phyloP scores from a whole-genome alignment of 805 yeast genomes.

The Candida sonorensis region DNA sequence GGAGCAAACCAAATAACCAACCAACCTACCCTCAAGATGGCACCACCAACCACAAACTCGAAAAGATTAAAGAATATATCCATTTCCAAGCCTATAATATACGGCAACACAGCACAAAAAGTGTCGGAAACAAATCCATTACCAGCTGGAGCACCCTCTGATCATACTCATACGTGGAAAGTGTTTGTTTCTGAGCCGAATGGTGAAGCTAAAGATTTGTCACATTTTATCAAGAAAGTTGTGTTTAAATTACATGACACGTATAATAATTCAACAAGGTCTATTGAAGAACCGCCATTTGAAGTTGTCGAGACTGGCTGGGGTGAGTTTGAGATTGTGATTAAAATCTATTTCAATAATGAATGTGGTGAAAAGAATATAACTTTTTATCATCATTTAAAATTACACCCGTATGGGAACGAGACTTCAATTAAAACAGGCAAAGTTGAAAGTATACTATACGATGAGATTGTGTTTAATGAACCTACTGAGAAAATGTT shows the following conservation, averaged over 20 bases:
- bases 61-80: slow-evolving; percentile 43
- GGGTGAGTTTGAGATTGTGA: slow-evolving; percentile 96
- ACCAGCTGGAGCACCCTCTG: slow-evolving; percentile 63
- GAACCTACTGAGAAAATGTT: slow-evolving; percentile 93
- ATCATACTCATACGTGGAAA: slow-evolving; percentile 96
- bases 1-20: neutral
- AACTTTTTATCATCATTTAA: slow-evolving; percentile 80
- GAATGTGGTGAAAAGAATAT: slow-evolving; percentile 86
- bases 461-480: slow-evolving; percentile 88
- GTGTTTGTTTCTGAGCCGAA: slow-evolving; percentile 70
- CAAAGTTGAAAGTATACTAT: slow-evolving; percentile 53
- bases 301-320: slow-evolving; percentile 97
- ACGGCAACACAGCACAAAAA: slow-evolving; percentile 76
- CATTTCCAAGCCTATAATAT: slow-evolving; percentile 69
- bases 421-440: slow-evolving; percentile 15
- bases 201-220: slow-evolving; percentile 55
- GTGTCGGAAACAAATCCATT: slow-evolving; percentile 42
- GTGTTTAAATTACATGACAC: slow-evolving; percentile 95
- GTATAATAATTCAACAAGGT: slow-evolving; percentile 77
- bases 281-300: slow-evolving; percentile 85
- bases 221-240: slow-evolving; percentile 79
- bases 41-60: slow-evolving; percentile 26
- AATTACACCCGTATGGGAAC: slow-evolving; percentile 77
- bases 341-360: slow-evolving; percentile 79
- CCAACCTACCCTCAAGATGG: slow-evolving; percentile 16